Percentiles rank a stretch among this genome's conserved stretches.
These are phyloP conservation scores for Cubamyces sp. DNA, from an alignment of 768 basidiomycete genomes.

Conservation along the genomic window DNA sequence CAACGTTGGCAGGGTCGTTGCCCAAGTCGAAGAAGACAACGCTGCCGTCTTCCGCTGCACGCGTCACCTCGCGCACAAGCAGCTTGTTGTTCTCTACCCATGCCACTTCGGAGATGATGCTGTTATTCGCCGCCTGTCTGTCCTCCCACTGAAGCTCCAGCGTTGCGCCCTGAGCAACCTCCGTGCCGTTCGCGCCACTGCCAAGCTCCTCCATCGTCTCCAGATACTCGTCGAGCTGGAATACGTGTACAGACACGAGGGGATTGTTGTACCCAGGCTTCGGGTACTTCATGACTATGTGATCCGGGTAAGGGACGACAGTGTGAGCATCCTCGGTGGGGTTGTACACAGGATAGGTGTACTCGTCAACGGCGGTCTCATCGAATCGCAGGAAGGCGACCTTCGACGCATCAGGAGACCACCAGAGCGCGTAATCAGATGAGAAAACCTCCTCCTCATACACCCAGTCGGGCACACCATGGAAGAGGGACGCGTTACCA, in stretches of 20 bases:
- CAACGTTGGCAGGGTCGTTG: conserved; percentile 36
- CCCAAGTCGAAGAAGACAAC: conserved; percentile 75
- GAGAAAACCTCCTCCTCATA: conserved; percentile 92
- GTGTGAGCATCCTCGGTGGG: conserved; percentile 70
- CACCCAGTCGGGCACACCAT: conserved; percentile 98
- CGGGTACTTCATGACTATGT: conserved; percentile 74
- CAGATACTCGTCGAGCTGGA: conserved; percentile 68
- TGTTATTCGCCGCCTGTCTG: conserved; percentile 58
- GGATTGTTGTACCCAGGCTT: conserved; percentile 94
- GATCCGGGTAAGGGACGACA: conserved; percentile 77
- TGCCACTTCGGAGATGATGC: conserved; percentile 78
- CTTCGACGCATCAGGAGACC: conserved; percentile 77
- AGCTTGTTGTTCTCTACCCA: conserved; percentile 84
- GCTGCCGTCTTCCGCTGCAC: conserved; percentile 79
- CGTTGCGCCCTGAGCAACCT: conserved; percentile 40
- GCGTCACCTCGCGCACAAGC: conserved; percentile 84
- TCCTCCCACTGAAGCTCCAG: conserved; percentile 69
- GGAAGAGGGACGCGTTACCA: conserved; percentile 84
- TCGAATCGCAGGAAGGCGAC: conserved; percentile 88
- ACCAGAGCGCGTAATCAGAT: conserved; percentile 81
- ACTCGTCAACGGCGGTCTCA: conserved; percentile 87
- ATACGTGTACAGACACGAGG: conserved; percentile 79
- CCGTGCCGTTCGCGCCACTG: conserved; percentile 26
- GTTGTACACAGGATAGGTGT: conserved; percentile 90
- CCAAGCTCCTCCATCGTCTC: conserved; percentile 29